Evolutionary conservation across 2,329 filamentous ascomycete species (phyloP), one percentile per base, ranked within the genome.

Genomic region (Niveomyces coronatus): DNA sequence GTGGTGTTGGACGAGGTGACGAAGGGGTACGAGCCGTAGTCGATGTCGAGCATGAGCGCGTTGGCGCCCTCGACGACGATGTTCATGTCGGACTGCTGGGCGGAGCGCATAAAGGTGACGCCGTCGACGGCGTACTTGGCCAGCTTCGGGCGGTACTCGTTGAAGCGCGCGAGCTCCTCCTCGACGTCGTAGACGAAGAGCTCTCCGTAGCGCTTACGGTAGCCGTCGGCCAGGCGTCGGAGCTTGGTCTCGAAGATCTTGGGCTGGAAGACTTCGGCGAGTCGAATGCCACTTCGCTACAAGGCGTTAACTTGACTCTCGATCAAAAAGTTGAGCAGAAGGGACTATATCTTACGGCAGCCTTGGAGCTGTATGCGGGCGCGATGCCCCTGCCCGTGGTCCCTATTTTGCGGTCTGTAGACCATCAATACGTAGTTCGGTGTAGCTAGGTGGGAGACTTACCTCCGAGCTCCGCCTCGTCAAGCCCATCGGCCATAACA

Each of bases 261-360:
- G 53, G 75, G 68, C 53, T 82, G 64, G 54, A 85, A 85, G 45
- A 86, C 65, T 40, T 86, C 80, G 42, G 70, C 66, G 32, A 87
- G 58, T 39, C 75, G 68, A 43, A 88, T 68, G 33, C 82, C 82
- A 47, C 67, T 82, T 49, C 83, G 67, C 27, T 75, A 45, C 22
- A 4, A 7, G n/a, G 22, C 11, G 10, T 9, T 13, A 26, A 8
- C 15, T 42, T 9, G 29, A 11, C n/a, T 10, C n/a, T 8, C 3
- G 5, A 9, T 9, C 15, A 3, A 20, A 28, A 10, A 19, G 18
- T 23, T 16, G 35, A 41, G 51, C 41, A 35, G 49, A 46, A 49
- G 41, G 29, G 36, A 45, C 28, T 14, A 32, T 6, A 4, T n/a
- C 30, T 16, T 27, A 40, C 41, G n/a, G 44, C 48, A 19, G 48